A percentile compares a stretch with the other conserved stretches of the same genome.
These are phyloP conservation scores for Brasenia schreberi DNA, from an alignment of 164 flowering plant genomes.

Conservation along the genomic window DNA sequence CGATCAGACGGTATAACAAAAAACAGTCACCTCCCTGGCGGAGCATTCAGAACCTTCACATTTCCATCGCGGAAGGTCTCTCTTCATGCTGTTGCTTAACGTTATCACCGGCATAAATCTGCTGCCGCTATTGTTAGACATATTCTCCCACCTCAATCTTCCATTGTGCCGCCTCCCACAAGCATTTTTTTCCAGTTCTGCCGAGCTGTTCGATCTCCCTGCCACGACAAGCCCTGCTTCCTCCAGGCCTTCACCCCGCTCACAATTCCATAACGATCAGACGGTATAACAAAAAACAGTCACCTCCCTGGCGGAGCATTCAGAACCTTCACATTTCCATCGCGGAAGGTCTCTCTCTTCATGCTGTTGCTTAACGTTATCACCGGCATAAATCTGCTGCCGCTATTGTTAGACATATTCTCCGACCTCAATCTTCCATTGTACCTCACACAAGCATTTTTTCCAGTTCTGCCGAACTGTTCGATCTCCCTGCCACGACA, in stretches of 20 bases:
- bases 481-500: background rate
- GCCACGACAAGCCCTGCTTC: background rate
- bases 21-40: too few relatives aligned
- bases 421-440: background rate
- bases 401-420: background rate
- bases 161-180: background rate
- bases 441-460: background rate
- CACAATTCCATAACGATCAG: too few relatives aligned
- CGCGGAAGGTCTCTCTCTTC: background rate
- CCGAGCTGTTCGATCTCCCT: background rate
- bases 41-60: background rate
- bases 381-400: background rate
- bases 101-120: background rate
- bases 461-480: background rate
- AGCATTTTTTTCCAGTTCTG: background rate
- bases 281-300: too few relatives aligned
- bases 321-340: background rate
- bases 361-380: background rate
- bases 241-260: background rate
- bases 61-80: background rate
- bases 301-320: too few relatives aligned
- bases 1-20: too few relatives aligned
- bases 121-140: background rate
- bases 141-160: too few relatives aligned
- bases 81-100: background rate